These are phyloP conservation scores for Xylaria telfairii DNA, from an alignment of 495 filamentous ascomycete species.

Conservation along the genomic window DNA sequence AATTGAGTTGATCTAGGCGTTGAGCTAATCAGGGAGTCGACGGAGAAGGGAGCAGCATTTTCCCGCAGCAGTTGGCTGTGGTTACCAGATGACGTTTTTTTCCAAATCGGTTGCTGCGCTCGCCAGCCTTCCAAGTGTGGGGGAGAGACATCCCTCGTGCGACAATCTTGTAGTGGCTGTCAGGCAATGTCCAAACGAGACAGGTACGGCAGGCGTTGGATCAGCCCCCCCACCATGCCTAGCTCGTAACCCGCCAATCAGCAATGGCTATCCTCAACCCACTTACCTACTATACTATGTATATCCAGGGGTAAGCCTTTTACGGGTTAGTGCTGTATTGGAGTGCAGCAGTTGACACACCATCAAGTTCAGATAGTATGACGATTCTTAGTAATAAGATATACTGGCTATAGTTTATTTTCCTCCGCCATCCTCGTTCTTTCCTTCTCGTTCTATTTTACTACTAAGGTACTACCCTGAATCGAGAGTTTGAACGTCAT, in stretches of 20 bases:
- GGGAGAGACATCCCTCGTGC: background rate
- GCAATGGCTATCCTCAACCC: background rate
- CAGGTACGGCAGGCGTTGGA: background rate
- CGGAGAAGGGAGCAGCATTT: conserved; percentile 13
- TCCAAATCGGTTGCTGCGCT: conserved; percentile 9
- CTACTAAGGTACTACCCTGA: background rate
- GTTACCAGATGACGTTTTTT: conserved; percentile 26
- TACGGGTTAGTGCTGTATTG: background rate
- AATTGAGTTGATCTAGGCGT: background rate
- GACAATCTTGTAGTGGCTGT: background rate
- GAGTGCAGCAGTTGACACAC: background rate
- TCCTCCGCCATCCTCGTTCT: background rate
- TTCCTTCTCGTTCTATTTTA: background rate
- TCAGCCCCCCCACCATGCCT: background rate
- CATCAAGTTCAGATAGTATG: background rate
- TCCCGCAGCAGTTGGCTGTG: background rate
- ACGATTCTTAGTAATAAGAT: background rate
- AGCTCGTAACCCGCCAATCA: background rate
- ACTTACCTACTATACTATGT: background rate
- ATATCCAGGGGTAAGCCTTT: conserved; percentile 1
- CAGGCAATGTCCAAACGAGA: background rate
- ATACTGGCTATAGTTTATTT: too few relatives aligned
- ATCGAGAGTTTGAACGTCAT: background rate
- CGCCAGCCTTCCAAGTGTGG: background rate
- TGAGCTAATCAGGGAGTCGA: background rate